Base-by-base conservation (phyloP, 2,329 filamentous ascomycete genomes). In the Cryphonectria radicalis region DNA sequence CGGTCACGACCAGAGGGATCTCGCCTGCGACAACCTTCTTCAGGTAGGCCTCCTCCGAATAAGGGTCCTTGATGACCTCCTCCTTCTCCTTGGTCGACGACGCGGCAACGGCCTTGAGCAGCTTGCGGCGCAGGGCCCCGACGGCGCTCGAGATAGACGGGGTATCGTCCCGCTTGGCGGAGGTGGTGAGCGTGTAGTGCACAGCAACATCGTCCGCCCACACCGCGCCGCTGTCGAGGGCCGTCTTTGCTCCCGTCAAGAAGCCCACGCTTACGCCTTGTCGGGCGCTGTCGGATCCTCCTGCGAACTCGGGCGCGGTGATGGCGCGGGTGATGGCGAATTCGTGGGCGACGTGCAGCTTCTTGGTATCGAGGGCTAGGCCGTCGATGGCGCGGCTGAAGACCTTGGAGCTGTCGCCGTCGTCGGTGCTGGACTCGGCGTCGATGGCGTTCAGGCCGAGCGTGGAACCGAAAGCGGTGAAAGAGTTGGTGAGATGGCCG, bases 401-500 rank as follows among this genome's bases (percentile, higher is more conserved):
- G 7, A 81, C 77, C 0, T 82, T 77, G 0, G 79, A 78, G 70
- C 81, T 83, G 1, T 77, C 77, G 1, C 87, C 87, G 72, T 89
- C 88, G 73, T 88, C 86, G 0, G 85, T 87, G 63, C 81, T 80
- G 10, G 81, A 77, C 73, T 92, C 91, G 5, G 84, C 83, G 70
- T 88, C 85, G 68, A 93, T 92, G 68, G 88, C 90, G 73, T 87
- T 87, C 8, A 93, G 83, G 0, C 91, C 91, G 0, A 93, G 80
- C 1, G 82, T 81, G 4, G 88, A 87, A 0, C 87, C 89, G 42
- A 91, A 88, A 1, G 87, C 88, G 3, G 88, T 90, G 73, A 92
- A 86, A 0, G 89, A 83, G 7, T 86, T 82, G 7, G 87, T 86
- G n/a, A 92, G 76, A 75, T 91, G 84, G 0, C 90, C 91, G 74